Evolutionary conservation across 345 rosid species (phyloP), one percentile per base, ranked within the genome.

Genomic region (Theobroma cacao): DNA sequence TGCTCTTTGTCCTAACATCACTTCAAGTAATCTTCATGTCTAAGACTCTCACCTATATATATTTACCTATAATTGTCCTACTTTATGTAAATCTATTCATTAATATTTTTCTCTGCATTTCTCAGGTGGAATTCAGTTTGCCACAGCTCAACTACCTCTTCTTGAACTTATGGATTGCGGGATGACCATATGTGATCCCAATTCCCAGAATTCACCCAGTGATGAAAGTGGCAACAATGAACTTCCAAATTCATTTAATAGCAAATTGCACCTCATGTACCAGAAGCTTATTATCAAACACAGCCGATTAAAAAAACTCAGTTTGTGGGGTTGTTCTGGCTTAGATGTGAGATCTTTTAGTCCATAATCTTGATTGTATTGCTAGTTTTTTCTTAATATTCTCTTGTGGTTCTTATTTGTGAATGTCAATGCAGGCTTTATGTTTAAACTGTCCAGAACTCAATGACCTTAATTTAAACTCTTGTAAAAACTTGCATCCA

Each of bases 91-190:
- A 48, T 14, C 56, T 58, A 33, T 31, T 28, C 5, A 3, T 28
- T 59, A 47, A 55, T 14, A 12, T 59, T 65, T 13, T 40, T 72
- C 34, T 47, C 63, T 76, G 38, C 40, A 34, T 36, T 48, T 77
- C 30, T 81, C 86, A 97, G 99, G 98, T 85, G 99, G 99, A 71
- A 91, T 97, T 79, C 99, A 97, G 77, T 97, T 97, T 88, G 99
- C 98, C 52, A 87, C 97, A 8, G 98, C 98, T 56, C 98, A 97
- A 31, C 72, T 97, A 65, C 99, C 99, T 75, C 93, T 82, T 82
- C 98, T 97, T 76, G 97, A 94, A 81, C 92, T 97, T 75, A 88
- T 97, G 97, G 99, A 97, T 79, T 97, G 99, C 80, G 99, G 99
- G 64, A 93, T 97, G 98, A 93, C 93, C 41, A 85, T 97, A 77